Evolutionary conservation across 805 yeast species (phyloP).

Genomic region (Zygosaccharomyces siamensis): DNA sequence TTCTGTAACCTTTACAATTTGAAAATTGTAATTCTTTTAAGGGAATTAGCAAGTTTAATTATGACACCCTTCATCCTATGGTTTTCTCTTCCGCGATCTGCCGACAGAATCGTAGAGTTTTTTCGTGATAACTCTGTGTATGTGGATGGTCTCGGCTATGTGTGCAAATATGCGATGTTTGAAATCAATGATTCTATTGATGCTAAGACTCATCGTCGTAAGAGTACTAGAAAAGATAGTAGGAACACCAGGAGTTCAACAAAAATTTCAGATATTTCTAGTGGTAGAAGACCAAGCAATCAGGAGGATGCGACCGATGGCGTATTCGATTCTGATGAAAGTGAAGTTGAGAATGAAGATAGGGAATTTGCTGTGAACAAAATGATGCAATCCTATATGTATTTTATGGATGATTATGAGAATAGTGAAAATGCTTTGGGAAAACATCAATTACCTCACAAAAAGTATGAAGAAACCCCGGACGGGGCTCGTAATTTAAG

Average conservation of each 20-base stretch:
- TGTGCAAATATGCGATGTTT: conserved; percentile 91
- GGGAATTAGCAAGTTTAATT: conserved; percentile 77
- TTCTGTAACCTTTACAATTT: conserved; percentile 76
- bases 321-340: conserved; percentile 12
- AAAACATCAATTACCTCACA: conserved; percentile 29
- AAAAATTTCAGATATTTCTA: conserved; percentile 12
- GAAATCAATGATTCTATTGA: conserved; percentile 41
- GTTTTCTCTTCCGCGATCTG: conserved; percentile 67
- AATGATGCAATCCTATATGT: conserved; percentile 86
- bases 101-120: conserved; percentile 81
- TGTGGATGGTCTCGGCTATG: conserved; percentile 92
- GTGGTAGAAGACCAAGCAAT: conserved; percentile 2
- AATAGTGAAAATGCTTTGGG: conserved; percentile 38
- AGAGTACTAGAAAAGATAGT: conserved; percentile 25
- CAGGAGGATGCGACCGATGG: conserved; percentile 7
- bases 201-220: conserved; percentile 2
- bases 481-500: conserved; percentile 6
- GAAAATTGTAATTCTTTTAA: conserved; percentile 60
- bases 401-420: conserved; percentile 82
- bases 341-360: conserved; percentile 13
- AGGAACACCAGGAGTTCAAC: conserved; percentile 11
- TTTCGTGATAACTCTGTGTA: conserved; percentile 85
- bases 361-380: conserved; percentile 53
- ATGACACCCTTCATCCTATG: conserved; percentile 88
- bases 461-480: conserved; percentile 5